These are phyloP conservation scores for Parsonsia alboflavescens DNA, from an alignment of 257 asterid species.

Conservation along the genomic window DNA sequence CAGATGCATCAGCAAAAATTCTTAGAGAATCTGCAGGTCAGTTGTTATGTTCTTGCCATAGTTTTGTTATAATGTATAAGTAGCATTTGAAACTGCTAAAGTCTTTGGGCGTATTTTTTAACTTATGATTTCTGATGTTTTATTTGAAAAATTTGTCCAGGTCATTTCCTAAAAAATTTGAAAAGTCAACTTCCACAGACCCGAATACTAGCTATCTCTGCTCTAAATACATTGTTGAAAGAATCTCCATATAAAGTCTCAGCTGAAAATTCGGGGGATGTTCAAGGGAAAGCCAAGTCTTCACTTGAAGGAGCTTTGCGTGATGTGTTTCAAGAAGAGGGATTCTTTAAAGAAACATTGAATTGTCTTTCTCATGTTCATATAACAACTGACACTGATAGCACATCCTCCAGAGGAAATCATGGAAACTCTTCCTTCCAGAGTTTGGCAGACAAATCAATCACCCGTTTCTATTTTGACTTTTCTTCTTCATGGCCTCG, in stretches of 20 bases:
- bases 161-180: constrained; percentile 91
- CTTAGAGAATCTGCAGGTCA: constrained; percentile 78
- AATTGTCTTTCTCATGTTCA: constrained; percentile 91
- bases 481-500: constrained; percentile 99
- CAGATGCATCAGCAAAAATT: constrained; percentile 58
- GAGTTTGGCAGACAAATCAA: constrained; percentile 88
- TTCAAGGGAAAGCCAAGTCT: constrained; percentile 50
- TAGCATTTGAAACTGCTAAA: neutral
- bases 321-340: constrained; percentile 82
- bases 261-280: constrained; percentile 35
- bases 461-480: constrained; percentile 89
- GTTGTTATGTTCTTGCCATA: constrained; percentile 22
- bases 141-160: constrained; percentile 40
- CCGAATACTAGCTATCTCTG: constrained; percentile 94
- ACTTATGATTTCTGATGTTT: constrained; percentile 12
- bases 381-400: constrained; percentile 65
- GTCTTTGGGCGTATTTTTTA: neutral
- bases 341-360: constrained; percentile 73
- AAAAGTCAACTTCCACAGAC: constrained; percentile 99
- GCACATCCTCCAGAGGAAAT: constrained; percentile 71
- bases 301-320: constrained; percentile 82
- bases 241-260: constrained; percentile 88
- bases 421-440: constrained; percentile 74
- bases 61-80: neutral
- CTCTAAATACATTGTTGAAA: constrained; percentile 85